Conservation (phyloP, 2,329 filamentous ascomycete genomes). For the Claviceps maximensis region DNA sequence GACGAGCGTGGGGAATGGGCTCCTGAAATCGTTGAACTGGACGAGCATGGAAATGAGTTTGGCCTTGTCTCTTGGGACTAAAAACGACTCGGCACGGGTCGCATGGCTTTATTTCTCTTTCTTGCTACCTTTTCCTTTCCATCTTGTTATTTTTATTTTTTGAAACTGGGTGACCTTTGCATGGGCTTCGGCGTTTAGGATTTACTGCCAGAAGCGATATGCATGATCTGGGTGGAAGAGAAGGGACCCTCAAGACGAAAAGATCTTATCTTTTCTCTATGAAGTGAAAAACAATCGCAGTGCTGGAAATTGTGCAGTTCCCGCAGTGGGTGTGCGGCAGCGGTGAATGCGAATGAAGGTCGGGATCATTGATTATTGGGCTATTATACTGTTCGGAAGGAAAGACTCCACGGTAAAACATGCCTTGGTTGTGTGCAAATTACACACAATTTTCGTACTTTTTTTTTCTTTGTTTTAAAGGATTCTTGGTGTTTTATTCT, state of each 20-base stretch:
- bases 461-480: neutral
- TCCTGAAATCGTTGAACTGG: conserved; percentile 38
- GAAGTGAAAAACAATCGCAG: too few species aligned
- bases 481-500: neutral
- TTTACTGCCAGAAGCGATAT: neutral
- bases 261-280: too few species aligned
- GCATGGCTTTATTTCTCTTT: too few species aligned
- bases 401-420: neutral
- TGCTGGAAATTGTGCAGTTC: too few species aligned
- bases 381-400: neutral
- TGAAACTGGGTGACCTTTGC: neutral
- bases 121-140: too few species aligned
- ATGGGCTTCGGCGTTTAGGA: neutral
- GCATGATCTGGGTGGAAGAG: neutral
- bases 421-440: neutral
- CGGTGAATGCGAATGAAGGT: neutral
- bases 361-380: neutral
- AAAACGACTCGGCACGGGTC: neutral
- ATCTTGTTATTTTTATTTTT: neutral
- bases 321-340: neutral
- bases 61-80: conserved; percentile 38
- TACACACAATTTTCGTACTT: neutral
- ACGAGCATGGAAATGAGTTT: conserved; percentile 36
- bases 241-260: too few species aligned
- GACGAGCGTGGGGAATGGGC: conserved; percentile 41